Evolutionary conservation across 2,329 filamentous ascomycete genomes (phyloP), one percentile per base, ranked within the genome.

Genomic region (Epichloe brachyelytri): DNA sequence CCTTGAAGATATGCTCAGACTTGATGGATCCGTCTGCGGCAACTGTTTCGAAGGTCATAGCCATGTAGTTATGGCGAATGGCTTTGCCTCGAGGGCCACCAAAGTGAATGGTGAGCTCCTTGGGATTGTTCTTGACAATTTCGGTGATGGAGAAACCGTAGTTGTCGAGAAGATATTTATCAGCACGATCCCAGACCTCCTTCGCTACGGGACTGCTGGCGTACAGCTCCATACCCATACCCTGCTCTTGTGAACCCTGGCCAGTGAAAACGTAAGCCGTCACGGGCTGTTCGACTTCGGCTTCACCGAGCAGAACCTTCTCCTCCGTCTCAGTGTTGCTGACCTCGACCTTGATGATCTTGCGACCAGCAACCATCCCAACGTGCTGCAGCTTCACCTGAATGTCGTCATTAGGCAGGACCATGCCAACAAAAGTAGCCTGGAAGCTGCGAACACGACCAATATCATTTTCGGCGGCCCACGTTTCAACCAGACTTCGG

Each of bases 161-260:
- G 67, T 95, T 97, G 71, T 97, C 91, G 73, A 97, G 83, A 67
- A 98, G 91, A 68, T 98, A 95, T 71, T 88, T 94, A 72, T 98
- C 93, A 48, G 93, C 94, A 54, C 89, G 83, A 67, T 96, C 93
- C 93, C 93, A 98, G 48, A 98, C 93, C 61, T 95, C 91, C 73
- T 89, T 90, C 55, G 93, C 94, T 19, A 98, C 93, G 38, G 85
- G 75, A 66, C 93, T 97, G 76, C 85, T 95, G 62, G 78, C 85
- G 68, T 98, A 98, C 48, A 98, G 78, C 63, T 97, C 93, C 93
- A 98, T 98, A 71, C 93, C 93, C 93, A 98, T 98, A 55, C 93
- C 93, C 69, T 98, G 93, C 70, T 98, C 93, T 69, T 98, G 94
- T 48, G 90, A 96, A 61, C 93, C 93, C 70, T 98, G 93, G 51